A percentile compares a stretch with the other conserved stretches of the same genome.
phyloP scores from a whole-genome alignment of 2,329 filamentous ascomycete species.

The Arthrobotrys entomopaga region DNA sequence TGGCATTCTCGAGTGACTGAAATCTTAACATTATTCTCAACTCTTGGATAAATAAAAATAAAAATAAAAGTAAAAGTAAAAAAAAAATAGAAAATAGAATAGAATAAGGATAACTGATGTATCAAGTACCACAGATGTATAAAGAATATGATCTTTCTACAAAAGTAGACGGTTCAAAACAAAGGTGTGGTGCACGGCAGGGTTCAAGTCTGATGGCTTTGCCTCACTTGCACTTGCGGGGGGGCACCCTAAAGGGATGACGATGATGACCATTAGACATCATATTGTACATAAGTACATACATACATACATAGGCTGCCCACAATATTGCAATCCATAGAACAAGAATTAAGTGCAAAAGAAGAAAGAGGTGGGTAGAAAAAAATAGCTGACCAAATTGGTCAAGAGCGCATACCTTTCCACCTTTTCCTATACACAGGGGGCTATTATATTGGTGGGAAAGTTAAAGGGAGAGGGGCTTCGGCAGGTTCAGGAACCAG shows the following conservation, averaged over 20 bases:
- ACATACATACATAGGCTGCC: no score
- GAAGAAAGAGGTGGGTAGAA: conserved; percentile 2
- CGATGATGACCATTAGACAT: conserved; percentile 20
- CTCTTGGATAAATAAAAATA: no score
- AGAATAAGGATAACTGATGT: no score
- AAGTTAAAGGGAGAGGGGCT: conserved; percentile 10
- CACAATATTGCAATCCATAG: neutral
- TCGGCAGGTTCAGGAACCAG: conserved; percentile 24
- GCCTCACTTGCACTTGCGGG: conserved; percentile 6
- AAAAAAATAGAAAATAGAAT: no score
- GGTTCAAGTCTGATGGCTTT: neutral
- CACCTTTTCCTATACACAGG: neutral
- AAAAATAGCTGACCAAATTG: neutral
- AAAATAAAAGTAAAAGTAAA: no score
- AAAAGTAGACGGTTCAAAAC: neutral
- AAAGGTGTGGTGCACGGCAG: conserved; percentile 3
- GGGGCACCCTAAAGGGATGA: conserved; percentile 1
- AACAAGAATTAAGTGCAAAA: neutral
- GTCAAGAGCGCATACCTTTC: conserved; percentile 22
- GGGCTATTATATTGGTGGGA: conserved; percentile 1
- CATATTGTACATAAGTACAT: neutral
- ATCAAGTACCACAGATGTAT: no score
- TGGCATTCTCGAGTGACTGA: conserved; percentile 10
- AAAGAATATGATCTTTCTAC: neutral
- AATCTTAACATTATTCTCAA: neutral